These are phyloP conservation scores for Corylus avellana DNA, from an alignment of 306 rosid species.

Conservation along the genomic window DNA sequence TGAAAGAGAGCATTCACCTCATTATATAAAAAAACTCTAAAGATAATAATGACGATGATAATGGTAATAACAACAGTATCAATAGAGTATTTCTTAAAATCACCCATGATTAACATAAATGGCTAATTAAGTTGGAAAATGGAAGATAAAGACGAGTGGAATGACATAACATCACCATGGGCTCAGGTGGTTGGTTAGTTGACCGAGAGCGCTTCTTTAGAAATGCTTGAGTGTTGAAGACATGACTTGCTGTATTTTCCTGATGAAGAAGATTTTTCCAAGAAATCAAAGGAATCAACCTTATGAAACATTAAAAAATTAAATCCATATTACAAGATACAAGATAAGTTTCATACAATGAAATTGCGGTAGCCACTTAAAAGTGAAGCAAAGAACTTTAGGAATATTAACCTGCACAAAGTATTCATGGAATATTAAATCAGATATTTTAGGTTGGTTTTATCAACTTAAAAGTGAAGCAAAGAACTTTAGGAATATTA, in stretches of 20 bases:
- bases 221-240: constrained; percentile 89
- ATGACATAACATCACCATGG: constrained; percentile 69
- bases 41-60: not conserved
- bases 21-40: constrained; percentile 10
- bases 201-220: constrained; percentile 86
- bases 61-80: not conserved
- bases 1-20: constrained; percentile 21
- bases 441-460: constrained; percentile 11
- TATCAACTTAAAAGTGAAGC: constrained; percentile 75
- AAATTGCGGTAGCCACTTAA: constrained; percentile 97
- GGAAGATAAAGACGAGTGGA: constrained; percentile 28
- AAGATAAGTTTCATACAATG: constrained; percentile 59
- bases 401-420: constrained; percentile 84
- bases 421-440: constrained; percentile 30
- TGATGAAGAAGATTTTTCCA: constrained; percentile 33
- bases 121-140: constrained; percentile 12
- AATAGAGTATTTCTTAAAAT: not conserved
- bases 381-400: constrained; percentile 90
- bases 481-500: constrained; percentile 90
- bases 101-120: constrained; percentile 4
- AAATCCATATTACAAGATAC: constrained; percentile 23
- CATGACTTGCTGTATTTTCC: constrained; percentile 79
- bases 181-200: constrained; percentile 82
- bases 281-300: constrained; percentile 13
- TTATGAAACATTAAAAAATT: constrained; percentile 24